Percentiles rank a stretch among this genome's conserved stretches.
These are phyloP conservation scores for Juglanconis sp. DNA, from an alignment of 2,329 filamentous ascomycete genomes.

Conservation along the genomic window DNA sequence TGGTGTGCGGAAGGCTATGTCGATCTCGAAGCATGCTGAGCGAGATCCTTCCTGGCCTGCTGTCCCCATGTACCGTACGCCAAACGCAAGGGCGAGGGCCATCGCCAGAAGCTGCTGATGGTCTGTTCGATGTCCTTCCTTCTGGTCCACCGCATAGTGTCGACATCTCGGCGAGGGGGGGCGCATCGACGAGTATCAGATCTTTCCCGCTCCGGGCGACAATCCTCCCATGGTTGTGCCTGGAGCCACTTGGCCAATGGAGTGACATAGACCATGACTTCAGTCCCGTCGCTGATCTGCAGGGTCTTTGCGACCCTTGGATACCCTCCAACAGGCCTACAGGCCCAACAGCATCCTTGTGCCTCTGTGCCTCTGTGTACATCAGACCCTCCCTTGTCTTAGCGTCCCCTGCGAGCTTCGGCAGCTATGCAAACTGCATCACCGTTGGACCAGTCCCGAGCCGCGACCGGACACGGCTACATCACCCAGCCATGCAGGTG, in stretches of 20 bases:
- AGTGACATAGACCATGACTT: slow-evolving; percentile 19
- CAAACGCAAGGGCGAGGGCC: not conserved
- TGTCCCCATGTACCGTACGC: not conserved
- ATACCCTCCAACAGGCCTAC: not conserved
- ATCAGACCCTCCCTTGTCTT: slow-evolving; percentile 14
- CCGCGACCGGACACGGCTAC: slow-evolving; percentile 9
- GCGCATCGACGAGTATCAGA: not conserved
- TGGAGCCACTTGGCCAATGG: slow-evolving; percentile 9
- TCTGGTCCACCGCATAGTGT: too few species aligned
- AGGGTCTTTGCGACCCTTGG: slow-evolving; percentile 22
- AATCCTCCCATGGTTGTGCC: not conserved
- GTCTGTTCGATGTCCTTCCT: too few species aligned
- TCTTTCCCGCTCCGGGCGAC: slow-evolving; percentile 1
- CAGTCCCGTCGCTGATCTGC: slow-evolving; percentile 22
- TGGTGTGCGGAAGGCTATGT: slow-evolving; percentile 9
- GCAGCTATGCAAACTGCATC: slow-evolving; percentile 8
- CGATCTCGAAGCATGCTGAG: slow-evolving; percentile 15
- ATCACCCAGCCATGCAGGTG: slow-evolving; percentile 19
- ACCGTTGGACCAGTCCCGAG: slow-evolving; percentile 9
- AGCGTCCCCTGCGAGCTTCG: slow-evolving; percentile 9
- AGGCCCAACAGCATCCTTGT: not conserved
- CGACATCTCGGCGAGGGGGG: too few species aligned
- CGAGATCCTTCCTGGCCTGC: not conserved
- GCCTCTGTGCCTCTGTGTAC: not conserved
- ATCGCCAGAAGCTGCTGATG: too few species aligned